These are phyloP conservation scores for Colletotrichum sp. DNA, from an alignment of 2,329 filamentous ascomycete species.

Conservation along the genomic window DNA sequence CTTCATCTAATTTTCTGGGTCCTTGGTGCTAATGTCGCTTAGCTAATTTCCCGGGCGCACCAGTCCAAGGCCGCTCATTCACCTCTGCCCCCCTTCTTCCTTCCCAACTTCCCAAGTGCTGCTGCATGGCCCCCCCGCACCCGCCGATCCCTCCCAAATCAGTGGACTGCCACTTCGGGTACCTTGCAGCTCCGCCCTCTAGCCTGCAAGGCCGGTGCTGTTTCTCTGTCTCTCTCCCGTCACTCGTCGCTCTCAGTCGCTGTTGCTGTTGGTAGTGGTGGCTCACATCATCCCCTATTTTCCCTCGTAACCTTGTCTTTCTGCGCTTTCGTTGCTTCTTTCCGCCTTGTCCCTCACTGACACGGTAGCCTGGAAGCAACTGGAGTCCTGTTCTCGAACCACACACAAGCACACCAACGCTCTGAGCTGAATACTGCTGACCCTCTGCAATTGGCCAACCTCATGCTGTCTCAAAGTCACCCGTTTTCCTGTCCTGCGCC, in stretches of 20 bases:
- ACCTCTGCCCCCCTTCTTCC: background rate
- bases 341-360: background rate
- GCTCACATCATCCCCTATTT: background rate
- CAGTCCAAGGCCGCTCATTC: background rate
- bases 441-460: background rate
- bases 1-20: conserved; percentile 20
- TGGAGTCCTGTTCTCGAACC: background rate
- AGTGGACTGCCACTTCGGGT: conserved; percentile 1
- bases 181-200: conserved; percentile 17
- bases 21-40: conserved; percentile 22
- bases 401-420: background rate
- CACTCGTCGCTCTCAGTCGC: background rate
- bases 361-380: background rate
- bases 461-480: background rate
- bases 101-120: background rate
- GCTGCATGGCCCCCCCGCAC: background rate
- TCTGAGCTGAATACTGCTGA: background rate
- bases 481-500: background rate
- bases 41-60: conserved; percentile 24
- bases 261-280: background rate
- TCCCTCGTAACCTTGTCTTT: background rate
- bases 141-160: conserved; percentile 13
- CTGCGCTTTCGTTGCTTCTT: conserved; percentile 1
- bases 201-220: background rate
- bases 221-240: background rate